These are phyloP conservation scores for Hyphopichia burtonii DNA, from an alignment of 1,139 yeast species.

Conservation along the genomic window DNA sequence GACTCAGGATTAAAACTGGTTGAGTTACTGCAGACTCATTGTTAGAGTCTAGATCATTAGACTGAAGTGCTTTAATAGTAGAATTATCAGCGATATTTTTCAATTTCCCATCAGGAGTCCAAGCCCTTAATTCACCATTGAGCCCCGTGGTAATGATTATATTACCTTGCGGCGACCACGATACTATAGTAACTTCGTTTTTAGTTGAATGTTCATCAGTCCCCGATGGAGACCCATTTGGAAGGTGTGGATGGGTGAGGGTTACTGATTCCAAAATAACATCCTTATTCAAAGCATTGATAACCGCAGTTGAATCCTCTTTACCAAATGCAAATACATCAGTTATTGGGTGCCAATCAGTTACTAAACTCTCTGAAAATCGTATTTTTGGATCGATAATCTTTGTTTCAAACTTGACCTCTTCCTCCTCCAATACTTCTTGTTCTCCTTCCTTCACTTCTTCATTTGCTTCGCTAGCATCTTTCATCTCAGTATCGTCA, in stretches of 20 bases:
- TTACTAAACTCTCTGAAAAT: conserved; percentile 29
- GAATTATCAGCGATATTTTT: conserved; percentile 46
- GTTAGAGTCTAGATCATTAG: background rate
- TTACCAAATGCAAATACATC: conserved; percentile 41
- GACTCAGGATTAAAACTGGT: conserved; percentile 16
- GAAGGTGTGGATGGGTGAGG: conserved; percentile 31
- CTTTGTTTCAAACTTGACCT: conserved; percentile 20
- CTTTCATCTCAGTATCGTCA: conserved; percentile 17
- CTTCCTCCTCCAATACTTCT: conserved; percentile 4
- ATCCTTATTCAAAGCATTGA: conserved; percentile 31
- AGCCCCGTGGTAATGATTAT: conserved; percentile 56
- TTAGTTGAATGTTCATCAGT: conserved; percentile 7
- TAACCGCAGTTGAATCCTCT: conserved; percentile 32
- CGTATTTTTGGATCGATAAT: conserved; percentile 18
- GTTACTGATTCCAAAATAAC: conserved; percentile 34
- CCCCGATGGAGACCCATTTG: conserved; percentile 3
- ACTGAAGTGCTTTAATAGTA: conserved; percentile 5
- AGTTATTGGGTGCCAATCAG: conserved; percentile 41
- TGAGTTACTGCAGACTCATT: conserved; percentile 4
- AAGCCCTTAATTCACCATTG: conserved; percentile 65
- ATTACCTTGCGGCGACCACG: conserved; percentile 68
- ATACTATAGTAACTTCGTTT: conserved; percentile 40
- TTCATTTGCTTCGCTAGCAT: conserved; percentile 6
- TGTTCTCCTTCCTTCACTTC: conserved; percentile 3
- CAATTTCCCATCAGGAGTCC: conserved; percentile 67